These are phyloP conservation scores for Rehmannia glutinosa DNA, from an alignment of 257 asterid genomes.

Conservation along the genomic window DNA sequence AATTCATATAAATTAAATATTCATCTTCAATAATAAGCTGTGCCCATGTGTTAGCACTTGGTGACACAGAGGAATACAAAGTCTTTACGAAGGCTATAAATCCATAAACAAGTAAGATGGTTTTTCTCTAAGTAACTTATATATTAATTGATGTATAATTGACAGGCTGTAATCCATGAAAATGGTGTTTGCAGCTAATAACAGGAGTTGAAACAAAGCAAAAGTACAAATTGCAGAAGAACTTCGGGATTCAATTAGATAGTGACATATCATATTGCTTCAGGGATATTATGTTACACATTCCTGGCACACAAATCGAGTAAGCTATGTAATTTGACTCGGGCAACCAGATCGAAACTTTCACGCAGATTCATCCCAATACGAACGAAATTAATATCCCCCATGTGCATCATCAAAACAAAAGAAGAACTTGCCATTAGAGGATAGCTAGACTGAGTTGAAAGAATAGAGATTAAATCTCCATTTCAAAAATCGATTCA, in stretches of 20 bases:
- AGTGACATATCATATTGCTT: no score
- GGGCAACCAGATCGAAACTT: not conserved
- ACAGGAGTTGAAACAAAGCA: not conserved
- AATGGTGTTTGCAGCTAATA: not conserved
- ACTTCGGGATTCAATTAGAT: no score
- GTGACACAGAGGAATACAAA: not conserved
- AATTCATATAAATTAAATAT: no score
- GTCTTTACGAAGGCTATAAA: not conserved
- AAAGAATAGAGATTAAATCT: not conserved
- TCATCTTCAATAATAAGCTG: not conserved
- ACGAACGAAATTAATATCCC: not conserved
- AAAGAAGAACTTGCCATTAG: not conserved
- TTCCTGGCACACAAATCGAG: not conserved
- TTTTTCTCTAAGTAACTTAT: not conserved
- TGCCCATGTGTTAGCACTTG: not conserved
- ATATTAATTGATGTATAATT: not conserved
- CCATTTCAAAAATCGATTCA: not conserved
- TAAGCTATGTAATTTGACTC: not conserved
- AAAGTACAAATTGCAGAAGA: no score
- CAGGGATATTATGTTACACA: not conserved
- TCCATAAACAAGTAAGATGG: not conserved
- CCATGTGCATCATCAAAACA: not conserved
- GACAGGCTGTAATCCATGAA: not conserved
- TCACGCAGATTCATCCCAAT: not conserved
- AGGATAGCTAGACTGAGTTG: not conserved